phyloP scores from a whole-genome alignment of 2,329 filamentous ascomycete species.

The Neonectria sp. region DNA sequence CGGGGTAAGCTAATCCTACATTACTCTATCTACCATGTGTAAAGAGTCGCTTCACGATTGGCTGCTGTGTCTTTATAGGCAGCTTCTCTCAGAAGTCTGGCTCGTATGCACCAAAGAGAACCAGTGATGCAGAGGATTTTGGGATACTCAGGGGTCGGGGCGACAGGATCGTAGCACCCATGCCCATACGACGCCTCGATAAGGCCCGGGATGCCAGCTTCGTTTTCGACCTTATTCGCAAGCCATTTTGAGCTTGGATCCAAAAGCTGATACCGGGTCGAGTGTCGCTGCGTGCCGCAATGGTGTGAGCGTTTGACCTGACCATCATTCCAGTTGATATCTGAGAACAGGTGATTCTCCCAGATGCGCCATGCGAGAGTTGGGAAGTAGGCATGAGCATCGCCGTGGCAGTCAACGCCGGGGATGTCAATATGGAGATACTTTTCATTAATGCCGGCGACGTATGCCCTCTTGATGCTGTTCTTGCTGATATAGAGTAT shows the following conservation, averaged over 20 bases:
- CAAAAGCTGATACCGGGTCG: neutral
- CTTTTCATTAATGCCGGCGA: conserved; percentile 53
- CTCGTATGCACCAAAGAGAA: no score
- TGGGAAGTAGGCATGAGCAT: conserved; percentile 66
- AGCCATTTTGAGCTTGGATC: neutral
- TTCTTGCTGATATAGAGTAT: conserved; percentile 48
- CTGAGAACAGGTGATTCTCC: conserved; percentile 71
- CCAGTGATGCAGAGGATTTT: no score
- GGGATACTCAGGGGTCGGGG: no score
- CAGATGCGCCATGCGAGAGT: conserved; percentile 58
- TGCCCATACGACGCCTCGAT: no score
- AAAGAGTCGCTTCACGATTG: no score
- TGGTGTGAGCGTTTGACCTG: neutral
- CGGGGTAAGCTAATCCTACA: no score
- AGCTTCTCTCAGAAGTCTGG: no score
- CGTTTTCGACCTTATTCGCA: no score
- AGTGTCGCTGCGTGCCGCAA: neutral
- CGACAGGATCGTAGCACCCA: no score
- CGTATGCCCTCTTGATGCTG: conserved; percentile 54
- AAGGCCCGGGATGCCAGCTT: no score
- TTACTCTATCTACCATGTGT: no score
- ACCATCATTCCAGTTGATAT: conserved; percentile 34
- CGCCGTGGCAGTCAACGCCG: conserved; percentile 55
- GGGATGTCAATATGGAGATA: conserved; percentile 60
- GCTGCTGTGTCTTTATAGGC: no score